phyloP scores from a whole-genome alignment of 805 yeast genomes.

The Pichia nanzhaoensis region DNA sequence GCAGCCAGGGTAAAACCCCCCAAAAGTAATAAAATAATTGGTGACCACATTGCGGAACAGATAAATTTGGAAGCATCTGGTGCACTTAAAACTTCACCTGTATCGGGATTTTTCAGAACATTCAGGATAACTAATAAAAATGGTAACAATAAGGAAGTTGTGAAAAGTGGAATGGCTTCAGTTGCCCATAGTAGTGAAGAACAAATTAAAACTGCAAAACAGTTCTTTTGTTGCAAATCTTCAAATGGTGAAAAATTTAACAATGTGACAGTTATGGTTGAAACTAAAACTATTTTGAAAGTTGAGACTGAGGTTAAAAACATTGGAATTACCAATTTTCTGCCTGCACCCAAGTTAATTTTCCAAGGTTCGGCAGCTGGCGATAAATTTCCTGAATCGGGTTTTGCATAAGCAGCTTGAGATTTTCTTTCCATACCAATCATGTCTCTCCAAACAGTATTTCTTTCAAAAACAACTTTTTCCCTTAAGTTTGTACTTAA shows the following conservation, averaged over 20 bases:
- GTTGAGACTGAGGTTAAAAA: constrained; percentile 33
- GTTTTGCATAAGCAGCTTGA: constrained; percentile 54
- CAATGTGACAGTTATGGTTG: constrained; percentile 41
- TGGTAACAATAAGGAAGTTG: constrained; percentile 81
- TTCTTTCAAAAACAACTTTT: constrained; percentile 95
- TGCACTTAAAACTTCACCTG: constrained; percentile 48
- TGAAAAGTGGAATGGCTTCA: constrained; percentile 87
- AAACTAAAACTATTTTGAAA: constrained; percentile 42
- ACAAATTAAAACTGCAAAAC: constrained; percentile 76
- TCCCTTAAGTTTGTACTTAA: constrained; percentile 62
- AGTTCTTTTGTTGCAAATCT: constrained; percentile 59
- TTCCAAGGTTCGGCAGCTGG: constrained; percentile 15
- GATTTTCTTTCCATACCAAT: constrained; percentile 82
- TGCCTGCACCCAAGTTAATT: constrained; percentile 27
- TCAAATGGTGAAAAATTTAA: constrained; percentile 52
- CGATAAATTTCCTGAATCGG: constrained; percentile 4
- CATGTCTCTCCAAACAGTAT: constrained; percentile 97
- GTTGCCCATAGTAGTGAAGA: constrained; percentile 94
- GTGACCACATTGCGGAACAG: constrained; percentile 88
- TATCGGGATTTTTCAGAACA: constrained; percentile 53
- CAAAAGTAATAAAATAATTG: constrained; percentile 78
- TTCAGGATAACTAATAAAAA: constrained; percentile 66
- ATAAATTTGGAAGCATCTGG: constrained; percentile 72
- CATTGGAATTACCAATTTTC: constrained; percentile 28
- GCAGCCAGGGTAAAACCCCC: constrained; percentile 97